Percentiles rank a stretch among this genome's conserved stretches.
Conservation (phyloP, 768 basidiomycete species). For the Auriculariales sp. region DNA sequence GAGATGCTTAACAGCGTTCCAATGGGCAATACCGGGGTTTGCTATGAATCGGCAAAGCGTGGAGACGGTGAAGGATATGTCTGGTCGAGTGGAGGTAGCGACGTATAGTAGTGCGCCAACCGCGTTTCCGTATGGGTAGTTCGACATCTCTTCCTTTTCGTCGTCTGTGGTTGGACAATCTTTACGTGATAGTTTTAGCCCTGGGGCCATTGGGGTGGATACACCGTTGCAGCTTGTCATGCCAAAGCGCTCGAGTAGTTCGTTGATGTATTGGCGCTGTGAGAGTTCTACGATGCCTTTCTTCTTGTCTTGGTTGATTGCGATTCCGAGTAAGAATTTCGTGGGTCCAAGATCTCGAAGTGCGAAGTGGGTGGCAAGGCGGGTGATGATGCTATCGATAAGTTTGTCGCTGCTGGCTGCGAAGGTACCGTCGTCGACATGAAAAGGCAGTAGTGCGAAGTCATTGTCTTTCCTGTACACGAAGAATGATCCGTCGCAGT, state of each 20-base stretch:
- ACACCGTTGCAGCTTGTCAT: neutral
- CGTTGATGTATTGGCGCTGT: neutral
- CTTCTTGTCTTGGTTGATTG: neutral
- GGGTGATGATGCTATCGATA: neutral
- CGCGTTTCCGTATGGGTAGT: slow-evolving; percentile 5
- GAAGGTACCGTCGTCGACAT: neutral
- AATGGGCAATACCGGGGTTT: slow-evolving; percentile 6
- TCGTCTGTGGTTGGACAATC: slow-evolving; percentile 1
- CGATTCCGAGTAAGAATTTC: neutral
- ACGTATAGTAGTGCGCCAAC: slow-evolving; percentile 8
- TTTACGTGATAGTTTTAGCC: neutral
- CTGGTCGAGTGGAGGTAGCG: slow-evolving; percentile 4
- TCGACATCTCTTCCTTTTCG: neutral
- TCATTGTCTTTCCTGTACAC: neutral
- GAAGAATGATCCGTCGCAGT: neutral
- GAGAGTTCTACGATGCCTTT: neutral
- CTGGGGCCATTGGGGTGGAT: neutral
- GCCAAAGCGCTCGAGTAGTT: slow-evolving; percentile 1
- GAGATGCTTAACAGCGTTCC: slow-evolving; percentile 6
- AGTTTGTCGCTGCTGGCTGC: neutral
- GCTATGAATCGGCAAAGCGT: slow-evolving; percentile 4
- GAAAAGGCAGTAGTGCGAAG: neutral
- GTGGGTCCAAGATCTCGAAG: neutral
- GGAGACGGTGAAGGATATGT: slow-evolving; percentile 4
- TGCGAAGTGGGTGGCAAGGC: neutral